Evolutionary conservation across 2,329 filamentous ascomycete genomes (phyloP).

Genomic region (Eurotiales sp.): DNA sequence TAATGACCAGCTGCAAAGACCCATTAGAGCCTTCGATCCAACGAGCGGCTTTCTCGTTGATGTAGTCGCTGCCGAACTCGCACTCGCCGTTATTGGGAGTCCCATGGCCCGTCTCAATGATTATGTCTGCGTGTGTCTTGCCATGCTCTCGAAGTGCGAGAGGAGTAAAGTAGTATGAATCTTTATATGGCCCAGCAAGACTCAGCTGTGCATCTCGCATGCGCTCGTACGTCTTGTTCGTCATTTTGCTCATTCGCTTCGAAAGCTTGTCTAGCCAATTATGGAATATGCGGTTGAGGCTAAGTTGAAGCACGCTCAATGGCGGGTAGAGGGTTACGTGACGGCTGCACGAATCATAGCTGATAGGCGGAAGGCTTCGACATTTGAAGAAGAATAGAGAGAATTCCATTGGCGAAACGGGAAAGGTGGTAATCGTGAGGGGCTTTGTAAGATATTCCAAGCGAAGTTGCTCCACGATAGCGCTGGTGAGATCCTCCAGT

Average conservation of each 20-base stretch:
- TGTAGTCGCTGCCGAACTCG: slow-evolving; percentile 2
- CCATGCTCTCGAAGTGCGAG: not conserved
- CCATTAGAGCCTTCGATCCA: slow-evolving; percentile 3
- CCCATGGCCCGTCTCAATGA: not conserved
- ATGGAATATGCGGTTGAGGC: not conserved
- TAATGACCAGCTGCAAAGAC: not conserved
- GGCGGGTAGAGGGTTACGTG: not conserved
- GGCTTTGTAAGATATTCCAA: not conserved
- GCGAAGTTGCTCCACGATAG: not conserved
- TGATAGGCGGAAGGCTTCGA: not conserved
- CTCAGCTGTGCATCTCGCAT: not conserved
- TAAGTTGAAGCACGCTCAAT: not conserved
- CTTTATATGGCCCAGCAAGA: not conserved
- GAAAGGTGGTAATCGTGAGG: not conserved
- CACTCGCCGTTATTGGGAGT: not conserved
- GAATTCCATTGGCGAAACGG: not conserved
- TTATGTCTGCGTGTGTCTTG: not conserved
- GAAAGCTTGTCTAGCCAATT: not conserved
- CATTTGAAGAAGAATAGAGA: not conserved
- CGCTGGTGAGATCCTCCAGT: not conserved
- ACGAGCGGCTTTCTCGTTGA: slow-evolving; percentile 1
- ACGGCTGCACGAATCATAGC: not conserved
- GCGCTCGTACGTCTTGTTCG: not conserved
- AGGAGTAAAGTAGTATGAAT: slow-evolving; percentile 2
- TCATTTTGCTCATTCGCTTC: not conserved